phyloP scores from a whole-genome alignment of 2,329 filamentous ascomycete species.

The Ceratocystis harringtonii region DNA sequence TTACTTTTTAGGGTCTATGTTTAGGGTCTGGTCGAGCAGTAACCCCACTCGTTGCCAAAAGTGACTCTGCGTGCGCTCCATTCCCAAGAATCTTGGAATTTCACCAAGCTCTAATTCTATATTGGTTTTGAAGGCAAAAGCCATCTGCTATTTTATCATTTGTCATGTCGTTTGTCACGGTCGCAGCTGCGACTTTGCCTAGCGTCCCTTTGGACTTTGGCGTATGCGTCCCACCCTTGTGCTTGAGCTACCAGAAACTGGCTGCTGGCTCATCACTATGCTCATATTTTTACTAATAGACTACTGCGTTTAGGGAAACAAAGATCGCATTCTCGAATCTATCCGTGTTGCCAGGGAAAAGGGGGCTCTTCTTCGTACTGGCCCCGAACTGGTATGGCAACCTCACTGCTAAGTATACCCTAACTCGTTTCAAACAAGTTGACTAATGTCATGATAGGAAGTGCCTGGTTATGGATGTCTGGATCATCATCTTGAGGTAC shows the following conservation, averaged over 20 bases:
- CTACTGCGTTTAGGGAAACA: slow-evolving; percentile 34
- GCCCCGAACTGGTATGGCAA: slow-evolving; percentile 29
- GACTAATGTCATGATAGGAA: slow-evolving; percentile 20
- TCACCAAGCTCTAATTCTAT: not conserved
- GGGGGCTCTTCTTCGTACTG: slow-evolving; percentile 47
- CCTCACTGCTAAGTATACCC: not conserved
- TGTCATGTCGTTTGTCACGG: slow-evolving; percentile 24
- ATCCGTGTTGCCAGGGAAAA: slow-evolving; percentile 44
- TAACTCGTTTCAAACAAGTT: not conserved
- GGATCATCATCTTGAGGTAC: slow-evolving; percentile 24
- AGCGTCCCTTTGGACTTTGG: slow-evolving; percentile 42
- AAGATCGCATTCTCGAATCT: slow-evolving; percentile 46
- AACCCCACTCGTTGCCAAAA: slow-evolving; percentile 2
- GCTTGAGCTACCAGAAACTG: not conserved
- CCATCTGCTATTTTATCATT: slow-evolving; percentile 16
- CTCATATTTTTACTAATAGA: not conserved
- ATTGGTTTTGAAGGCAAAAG: not conserved
- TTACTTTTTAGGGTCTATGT: not conserved
- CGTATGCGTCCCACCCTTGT: slow-evolving; percentile 7
- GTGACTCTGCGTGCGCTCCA: not conserved
- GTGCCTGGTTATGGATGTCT: slow-evolving; percentile 25
- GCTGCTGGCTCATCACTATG: not conserved
- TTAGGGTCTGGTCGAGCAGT: not conserved
- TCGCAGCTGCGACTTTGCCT: slow-evolving; percentile 25
- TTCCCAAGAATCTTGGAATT: not conserved